These are phyloP conservation scores for Byssoonygena ceratinophila DNA, from an alignment of 2,329 filamentous ascomycete genomes.

Conservation along the genomic window DNA sequence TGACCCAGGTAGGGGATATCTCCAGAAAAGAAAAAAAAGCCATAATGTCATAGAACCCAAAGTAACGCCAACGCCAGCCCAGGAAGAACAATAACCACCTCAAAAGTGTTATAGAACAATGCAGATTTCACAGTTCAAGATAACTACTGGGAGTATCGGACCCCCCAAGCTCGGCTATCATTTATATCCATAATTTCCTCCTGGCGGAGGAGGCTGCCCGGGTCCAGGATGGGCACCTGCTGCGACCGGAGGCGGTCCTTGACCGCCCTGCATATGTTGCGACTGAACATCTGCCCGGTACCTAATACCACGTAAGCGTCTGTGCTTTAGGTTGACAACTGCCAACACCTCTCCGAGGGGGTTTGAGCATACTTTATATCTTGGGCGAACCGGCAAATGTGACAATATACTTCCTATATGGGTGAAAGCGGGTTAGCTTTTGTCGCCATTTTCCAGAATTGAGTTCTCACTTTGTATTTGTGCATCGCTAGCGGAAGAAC, in stretches of 20 bases:
- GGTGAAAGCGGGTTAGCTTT: background rate
- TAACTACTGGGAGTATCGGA: background rate
- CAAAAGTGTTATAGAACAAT: too few species aligned
- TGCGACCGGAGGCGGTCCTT: constrained; percentile 8
- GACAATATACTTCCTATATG: constrained; percentile 18
- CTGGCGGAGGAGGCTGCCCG: constrained; percentile 11
- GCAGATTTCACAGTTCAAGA: background rate
- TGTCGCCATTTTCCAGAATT: background rate
- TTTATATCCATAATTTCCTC: constrained; percentile 12
- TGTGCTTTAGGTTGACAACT: background rate
- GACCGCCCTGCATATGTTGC: constrained; percentile 12
- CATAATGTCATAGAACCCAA: too few species aligned
- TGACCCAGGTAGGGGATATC: too few species aligned
- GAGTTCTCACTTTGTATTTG: constrained; percentile 41
- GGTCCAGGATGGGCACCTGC: constrained; percentile 3
- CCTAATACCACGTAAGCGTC: constrained; percentile 8
- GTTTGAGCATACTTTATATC: constrained; percentile 16
- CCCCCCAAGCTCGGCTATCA: background rate
- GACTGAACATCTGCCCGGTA: constrained; percentile 18
- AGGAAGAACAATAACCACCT: too few species aligned
- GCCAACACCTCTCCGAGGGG: background rate
- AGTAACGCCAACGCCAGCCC: too few species aligned
- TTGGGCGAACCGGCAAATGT: constrained; percentile 19
- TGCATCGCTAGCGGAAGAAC: constrained; percentile 25
- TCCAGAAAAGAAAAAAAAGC: too few species aligned